phyloP scores from a whole-genome alignment of 805 yeast genomes.

The Kodamaea fukazawae region DNA sequence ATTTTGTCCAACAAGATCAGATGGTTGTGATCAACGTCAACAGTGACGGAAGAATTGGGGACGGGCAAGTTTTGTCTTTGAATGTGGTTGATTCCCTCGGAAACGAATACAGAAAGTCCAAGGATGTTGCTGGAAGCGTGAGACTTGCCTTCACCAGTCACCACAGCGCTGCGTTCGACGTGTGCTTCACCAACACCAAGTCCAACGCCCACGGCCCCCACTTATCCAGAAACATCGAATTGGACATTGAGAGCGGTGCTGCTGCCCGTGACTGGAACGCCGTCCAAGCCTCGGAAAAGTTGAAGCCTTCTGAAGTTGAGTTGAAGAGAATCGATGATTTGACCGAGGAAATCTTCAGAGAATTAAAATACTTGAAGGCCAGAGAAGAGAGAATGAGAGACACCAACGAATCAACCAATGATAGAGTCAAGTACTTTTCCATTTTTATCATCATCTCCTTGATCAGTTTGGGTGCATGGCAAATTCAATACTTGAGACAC shows the following conservation, averaged over 20 bases:
- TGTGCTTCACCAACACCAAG: constrained; percentile 73
- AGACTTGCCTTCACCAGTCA: constrained; percentile 84
- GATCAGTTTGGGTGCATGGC: constrained; percentile 85
- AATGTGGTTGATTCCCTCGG: constrained; percentile 74
- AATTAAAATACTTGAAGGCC: constrained; percentile 75
- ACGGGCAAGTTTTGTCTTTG: constrained; percentile 79
- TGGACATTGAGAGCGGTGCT: constrained; percentile 93
- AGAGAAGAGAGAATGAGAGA: constrained; percentile 94
- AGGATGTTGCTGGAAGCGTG: constrained; percentile 69
- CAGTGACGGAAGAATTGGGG: constrained; percentile 73
- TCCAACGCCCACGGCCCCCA: constrained; percentile 17
- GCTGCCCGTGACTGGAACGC: constrained; percentile 98
- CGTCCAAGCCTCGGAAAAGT: constrained; percentile 85
- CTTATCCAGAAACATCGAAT: constrained; percentile 66
- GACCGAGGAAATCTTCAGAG: constrained; percentile 75
- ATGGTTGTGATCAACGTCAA: constrained; percentile 81
- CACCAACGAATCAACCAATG: constrained; percentile 94
- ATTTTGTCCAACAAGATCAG: constrained; percentile 81
- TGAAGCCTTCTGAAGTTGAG: constrained; percentile 90
- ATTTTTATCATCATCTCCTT: constrained; percentile 64
- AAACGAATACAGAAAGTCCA: constrained; percentile 73
- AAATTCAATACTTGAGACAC: constrained; percentile 84
- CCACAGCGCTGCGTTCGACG: constrained; percentile 79
- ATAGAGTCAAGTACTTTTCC: constrained; percentile 88
- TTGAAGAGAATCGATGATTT: constrained; percentile 83